Base-by-base conservation (phyloP, 192 early-diverging fungal genomes). In the Oehlia diaphana region DNA sequence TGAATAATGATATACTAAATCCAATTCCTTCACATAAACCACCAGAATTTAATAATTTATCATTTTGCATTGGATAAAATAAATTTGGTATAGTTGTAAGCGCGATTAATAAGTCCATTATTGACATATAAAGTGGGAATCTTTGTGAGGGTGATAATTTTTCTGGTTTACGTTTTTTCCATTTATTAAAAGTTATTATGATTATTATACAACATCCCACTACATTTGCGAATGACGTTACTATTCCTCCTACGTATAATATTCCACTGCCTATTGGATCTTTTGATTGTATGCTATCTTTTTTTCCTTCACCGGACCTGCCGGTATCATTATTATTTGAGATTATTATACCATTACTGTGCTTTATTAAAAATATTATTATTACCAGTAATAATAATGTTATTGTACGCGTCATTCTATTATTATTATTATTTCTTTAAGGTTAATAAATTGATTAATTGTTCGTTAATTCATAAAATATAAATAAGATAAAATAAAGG, bases 91-190 rank as follows among this genome's bases (percentile, higher is more conserved):
- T 78, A 0, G 35, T 78, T 26, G 26, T 31, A 19, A 78, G 7
- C 5, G 77, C 53, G 16, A 47, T 64, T 21, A 67, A 33, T 28
- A 44, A 21, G 9, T 78, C 77, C n/a, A 78, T 31, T 35, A 78
- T 21, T 39, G 77, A 31, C 63, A 78, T 78, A 68, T 78, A 78
- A 19, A 78, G 9, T 63, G 77, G 77, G 44, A 78, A 78, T 19
- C 67, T 58, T 37, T 78, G 77, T 26, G 77, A 21, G 13, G 77
- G 63, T 2, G 77, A n/a, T 58, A 78, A 63, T n/a, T 12, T 68
- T 35, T 10, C 31, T 8, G 35, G 14, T 16, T 19, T 53, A 9
- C 16, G 14, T 16, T 19, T 53, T 67, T 67, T 63, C 23, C 23
- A 44, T 12, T 16, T 78, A 67, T 37, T 16, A 42, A 35, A 78